Conservation (phyloP, 148 eudicot species). For the Hydrangea macrophylla region DNA sequence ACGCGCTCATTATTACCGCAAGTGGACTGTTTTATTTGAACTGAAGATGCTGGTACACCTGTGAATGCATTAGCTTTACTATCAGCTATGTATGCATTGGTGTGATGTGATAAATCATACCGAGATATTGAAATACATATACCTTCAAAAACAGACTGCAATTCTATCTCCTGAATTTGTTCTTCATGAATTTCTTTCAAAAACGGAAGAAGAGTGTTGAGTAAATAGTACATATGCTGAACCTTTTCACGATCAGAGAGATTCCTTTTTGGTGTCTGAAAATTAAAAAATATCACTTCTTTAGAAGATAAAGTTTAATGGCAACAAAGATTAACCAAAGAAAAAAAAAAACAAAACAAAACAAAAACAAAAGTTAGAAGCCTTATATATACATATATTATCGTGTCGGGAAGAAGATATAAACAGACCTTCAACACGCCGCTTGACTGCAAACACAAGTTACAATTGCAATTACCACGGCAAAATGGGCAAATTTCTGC, state of each 20-base stretch:
- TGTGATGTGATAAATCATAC: not conserved
- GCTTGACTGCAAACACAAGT: conserved; percentile 56
- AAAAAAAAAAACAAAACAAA: too few species aligned
- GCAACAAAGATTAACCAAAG: too few species aligned
- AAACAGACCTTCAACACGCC: conserved; percentile 46
- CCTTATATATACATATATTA: too few species aligned
- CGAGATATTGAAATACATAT: conserved; percentile 4
- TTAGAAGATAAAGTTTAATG: not conserved
- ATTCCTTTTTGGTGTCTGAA: conserved; percentile 55
- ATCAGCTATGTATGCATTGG: not conserved
- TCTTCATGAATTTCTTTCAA: conserved; percentile 49
- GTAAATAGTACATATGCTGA: conserved; percentile 52
- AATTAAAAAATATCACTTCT: not conserved
- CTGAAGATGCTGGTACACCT: conserved; percentile 32
- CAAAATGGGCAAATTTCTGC: conserved; percentile 72
- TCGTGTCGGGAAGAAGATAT: not conserved
- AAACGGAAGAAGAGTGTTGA: conserved; percentile 53
- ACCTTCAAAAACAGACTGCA: conserved; percentile 60
- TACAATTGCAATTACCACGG: conserved; percentile 71
- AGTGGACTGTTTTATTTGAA: conserved; percentile 35
- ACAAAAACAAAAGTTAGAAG: too few species aligned
- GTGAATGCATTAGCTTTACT: conserved; percentile 1
- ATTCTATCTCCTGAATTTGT: conserved; percentile 52
- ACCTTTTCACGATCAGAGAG: conserved; percentile 40
- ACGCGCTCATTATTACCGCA: conserved; percentile 62